Evolutionary conservation across 2,329 filamentous ascomycete genomes (phyloP).

Genomic region (Pseudogymnoascus sp.): DNA sequence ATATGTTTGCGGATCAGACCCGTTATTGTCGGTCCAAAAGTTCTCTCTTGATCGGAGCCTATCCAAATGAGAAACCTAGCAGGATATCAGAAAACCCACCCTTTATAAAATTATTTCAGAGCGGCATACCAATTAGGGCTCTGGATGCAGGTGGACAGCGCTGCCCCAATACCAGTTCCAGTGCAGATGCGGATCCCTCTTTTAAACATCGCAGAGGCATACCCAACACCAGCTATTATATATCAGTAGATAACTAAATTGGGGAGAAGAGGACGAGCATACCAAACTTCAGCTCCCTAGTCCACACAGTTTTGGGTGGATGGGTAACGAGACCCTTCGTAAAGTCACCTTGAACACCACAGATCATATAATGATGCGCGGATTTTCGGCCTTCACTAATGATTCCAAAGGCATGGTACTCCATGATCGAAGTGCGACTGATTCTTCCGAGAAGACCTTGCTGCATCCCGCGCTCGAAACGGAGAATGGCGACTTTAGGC

Average conservation of each 20-base stretch:
- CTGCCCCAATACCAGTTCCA: conserved; percentile 35
- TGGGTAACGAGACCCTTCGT: conserved; percentile 33
- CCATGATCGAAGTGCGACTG: conserved; percentile 37
- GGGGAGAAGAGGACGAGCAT: conserved; percentile 14
- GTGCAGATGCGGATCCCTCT: conserved; percentile 36
- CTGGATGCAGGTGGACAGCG: conserved; percentile 37
- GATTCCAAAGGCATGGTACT: conserved; percentile 37
- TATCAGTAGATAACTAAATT: conserved; percentile 15
- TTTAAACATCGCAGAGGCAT: conserved; percentile 38
- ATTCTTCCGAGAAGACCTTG: conserved; percentile 36
- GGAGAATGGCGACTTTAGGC: conserved; percentile 34
- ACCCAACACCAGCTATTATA: conserved; percentile 33
- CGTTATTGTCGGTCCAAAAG: conserved; percentile 35
- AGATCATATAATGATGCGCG: conserved; percentile 35
- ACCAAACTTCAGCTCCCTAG: conserved; percentile 36
- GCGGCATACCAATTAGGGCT: conserved; percentile 30
- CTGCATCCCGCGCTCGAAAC: conserved; percentile 36
- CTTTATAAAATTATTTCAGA: background rate
- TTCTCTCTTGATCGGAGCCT: conserved; percentile 35
- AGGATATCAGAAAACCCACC: conserved; percentile 10
- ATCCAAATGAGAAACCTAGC: conserved; percentile 38
- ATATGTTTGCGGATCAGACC: conserved; percentile 34
- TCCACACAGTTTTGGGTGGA: conserved; percentile 35
- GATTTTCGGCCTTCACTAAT: conserved; percentile 35
- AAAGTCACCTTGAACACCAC: conserved; percentile 37